phyloP scores from a whole-genome alignment of 1,284 basidiomycete genomes.

The Gomphus bonarii region DNA sequence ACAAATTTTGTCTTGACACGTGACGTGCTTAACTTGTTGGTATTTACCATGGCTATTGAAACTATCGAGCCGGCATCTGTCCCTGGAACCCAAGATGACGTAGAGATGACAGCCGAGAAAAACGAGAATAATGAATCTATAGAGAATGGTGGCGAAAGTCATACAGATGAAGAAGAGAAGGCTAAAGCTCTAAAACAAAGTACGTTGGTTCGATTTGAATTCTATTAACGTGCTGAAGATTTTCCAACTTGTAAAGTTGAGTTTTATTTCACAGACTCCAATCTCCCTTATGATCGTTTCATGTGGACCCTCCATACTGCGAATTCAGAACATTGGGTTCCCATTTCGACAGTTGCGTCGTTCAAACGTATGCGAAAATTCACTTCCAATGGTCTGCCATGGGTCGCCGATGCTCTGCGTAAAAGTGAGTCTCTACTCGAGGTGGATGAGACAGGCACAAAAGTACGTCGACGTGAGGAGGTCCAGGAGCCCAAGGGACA shows the following conservation, averaged over 20 bases:
- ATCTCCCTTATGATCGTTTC: slow-evolving; percentile 96
- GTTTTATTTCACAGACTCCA: slow-evolving; percentile 96
- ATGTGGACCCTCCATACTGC: slow-evolving; percentile 85
- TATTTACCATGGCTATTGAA: not conserved
- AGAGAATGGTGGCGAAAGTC: not conserved
- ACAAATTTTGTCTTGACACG: no score
- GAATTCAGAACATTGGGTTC: slow-evolving; percentile 82
- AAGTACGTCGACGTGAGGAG: slow-evolving; percentile 66
- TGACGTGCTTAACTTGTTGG: no score
- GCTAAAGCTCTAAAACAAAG: slow-evolving; percentile 8
- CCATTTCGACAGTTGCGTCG: slow-evolving; percentile 78
- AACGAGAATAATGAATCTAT: not conserved
- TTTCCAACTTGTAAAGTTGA: slow-evolving; percentile 49
- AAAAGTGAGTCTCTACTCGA: slow-evolving; percentile 58
- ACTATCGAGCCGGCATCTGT: not conserved
- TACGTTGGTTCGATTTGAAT: not conserved
- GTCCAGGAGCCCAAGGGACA: slow-evolving; percentile 64
- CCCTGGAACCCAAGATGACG: not conserved
- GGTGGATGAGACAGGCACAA: slow-evolving; percentile 63
- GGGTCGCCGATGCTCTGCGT: slow-evolving; percentile 59
- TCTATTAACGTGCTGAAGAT: not conserved
- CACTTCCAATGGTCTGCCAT: slow-evolving; percentile 44
- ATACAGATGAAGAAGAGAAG: not conserved
- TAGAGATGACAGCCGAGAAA: not conserved
- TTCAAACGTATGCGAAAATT: slow-evolving; percentile 95